Evolutionary conservation across 139 green algal genomes (phyloP).

Genomic region (Coelastrella sp.): DNA sequence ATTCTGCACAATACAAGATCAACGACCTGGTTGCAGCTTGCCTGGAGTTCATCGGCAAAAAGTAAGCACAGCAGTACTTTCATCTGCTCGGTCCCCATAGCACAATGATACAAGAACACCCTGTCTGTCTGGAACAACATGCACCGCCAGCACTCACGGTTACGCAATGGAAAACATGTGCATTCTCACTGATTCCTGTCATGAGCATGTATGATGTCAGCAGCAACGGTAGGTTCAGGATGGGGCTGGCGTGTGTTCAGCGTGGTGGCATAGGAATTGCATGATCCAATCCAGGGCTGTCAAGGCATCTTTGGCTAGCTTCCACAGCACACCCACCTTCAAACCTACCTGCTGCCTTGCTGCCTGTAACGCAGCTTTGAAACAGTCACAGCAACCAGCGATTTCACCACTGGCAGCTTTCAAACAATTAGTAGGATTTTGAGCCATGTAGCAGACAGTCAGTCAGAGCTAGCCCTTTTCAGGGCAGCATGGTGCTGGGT

Average conservation of each 20-base stretch:
- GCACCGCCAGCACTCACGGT: too few relatives aligned
- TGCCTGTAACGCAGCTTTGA: slow-evolving; percentile 43
- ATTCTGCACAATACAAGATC: slow-evolving; percentile 51
- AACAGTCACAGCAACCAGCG: slow-evolving; percentile 22
- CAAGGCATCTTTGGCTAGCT: too few relatives aligned
- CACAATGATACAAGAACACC: neutral
- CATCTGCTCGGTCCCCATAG: neutral
- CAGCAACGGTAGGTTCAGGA: too few relatives aligned
- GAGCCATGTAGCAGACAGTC: slow-evolving; percentile 14
- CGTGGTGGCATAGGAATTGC: too few relatives aligned
- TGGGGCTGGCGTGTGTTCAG: too few relatives aligned
- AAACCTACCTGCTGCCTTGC: neutral
- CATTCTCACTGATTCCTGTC: too few relatives aligned
- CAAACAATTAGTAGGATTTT: slow-evolving; percentile 41
- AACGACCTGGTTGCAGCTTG: slow-evolving; percentile 37
- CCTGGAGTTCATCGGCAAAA: slow-evolving; percentile 36
- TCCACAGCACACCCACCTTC: neutral
- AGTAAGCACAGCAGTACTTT: slow-evolving; percentile 12
- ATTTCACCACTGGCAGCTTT: slow-evolving; percentile 47
- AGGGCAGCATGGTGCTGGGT: slow-evolving; percentile 56
- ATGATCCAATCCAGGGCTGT: too few relatives aligned
- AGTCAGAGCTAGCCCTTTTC: slow-evolving; percentile 35
- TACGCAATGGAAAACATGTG: too few relatives aligned
- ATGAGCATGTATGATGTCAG: too few relatives aligned
- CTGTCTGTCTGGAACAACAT: too few relatives aligned